Evolutionary conservation across 805 yeast species (phyloP).

Genomic region (Hanseniaspora mollemarum): DNA sequence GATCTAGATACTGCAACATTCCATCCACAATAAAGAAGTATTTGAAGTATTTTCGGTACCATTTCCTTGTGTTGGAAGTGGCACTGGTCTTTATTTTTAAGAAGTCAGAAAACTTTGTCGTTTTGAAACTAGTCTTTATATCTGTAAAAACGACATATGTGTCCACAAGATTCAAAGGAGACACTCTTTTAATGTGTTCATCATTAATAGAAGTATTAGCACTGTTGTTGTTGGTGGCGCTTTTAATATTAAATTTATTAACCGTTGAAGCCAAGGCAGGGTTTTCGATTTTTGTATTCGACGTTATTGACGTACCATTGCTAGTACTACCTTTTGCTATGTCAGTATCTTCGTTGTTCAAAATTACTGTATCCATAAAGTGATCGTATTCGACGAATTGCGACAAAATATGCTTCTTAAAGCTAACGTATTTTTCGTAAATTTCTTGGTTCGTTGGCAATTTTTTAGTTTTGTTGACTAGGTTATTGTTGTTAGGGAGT

Average conservation of each 20-base stretch:
- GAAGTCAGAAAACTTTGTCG: conserved; percentile 10
- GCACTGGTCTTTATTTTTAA: not conserved
- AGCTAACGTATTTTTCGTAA: conserved; percentile 3
- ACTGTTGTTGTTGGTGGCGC: not conserved
- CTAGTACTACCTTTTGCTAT: not conserved
- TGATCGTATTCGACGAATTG: conserved; percentile 8
- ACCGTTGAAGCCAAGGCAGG: too few species aligned
- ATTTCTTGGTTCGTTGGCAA: not conserved
- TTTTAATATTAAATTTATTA: not conserved
- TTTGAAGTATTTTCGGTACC: conserved; percentile 15
- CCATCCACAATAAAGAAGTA: conserved; percentile 15
- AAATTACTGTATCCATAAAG: conserved; percentile 1
- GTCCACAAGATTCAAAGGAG: conserved; percentile 6
- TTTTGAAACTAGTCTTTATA: conserved; percentile 6
- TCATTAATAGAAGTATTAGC: too few species aligned
- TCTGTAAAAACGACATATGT: conserved; percentile 5
- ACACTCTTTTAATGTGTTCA: conserved; percentile 5
- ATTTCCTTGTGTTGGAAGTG: conserved; percentile 12
- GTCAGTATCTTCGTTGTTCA: not conserved
- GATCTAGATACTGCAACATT: conserved; percentile 4
- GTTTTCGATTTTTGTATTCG: not conserved
- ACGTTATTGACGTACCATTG: not conserved
- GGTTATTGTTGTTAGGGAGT: not conserved
- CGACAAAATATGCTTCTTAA: conserved; percentile 1
- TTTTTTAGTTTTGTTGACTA: conserved; percentile 2